Percentiles rank a stretch among this genome's conserved stretches.
Evolutionary conservation across 2,329 filamentous ascomycete genomes (phyloP).

Genomic region (Zymoseptoria pseudotritici): DNA sequence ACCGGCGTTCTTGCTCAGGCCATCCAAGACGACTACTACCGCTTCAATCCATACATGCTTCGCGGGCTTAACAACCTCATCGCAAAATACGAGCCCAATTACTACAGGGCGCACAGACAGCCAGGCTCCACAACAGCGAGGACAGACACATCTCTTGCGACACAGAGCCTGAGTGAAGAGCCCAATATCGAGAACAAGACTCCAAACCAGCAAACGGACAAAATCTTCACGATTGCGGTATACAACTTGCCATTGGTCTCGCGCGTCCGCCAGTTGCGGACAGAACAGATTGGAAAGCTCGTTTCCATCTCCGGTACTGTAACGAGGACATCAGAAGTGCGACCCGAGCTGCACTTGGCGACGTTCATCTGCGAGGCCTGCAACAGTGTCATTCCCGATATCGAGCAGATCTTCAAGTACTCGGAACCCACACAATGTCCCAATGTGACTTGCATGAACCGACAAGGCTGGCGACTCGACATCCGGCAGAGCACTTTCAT

Average conservation of each 20-base stretch:
- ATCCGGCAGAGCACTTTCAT: constrained; percentile 96
- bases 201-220: constrained; percentile 90
- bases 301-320: constrained; percentile 95
- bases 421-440: constrained; percentile 95
- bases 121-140: constrained; percentile 66
- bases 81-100: constrained; percentile 85
- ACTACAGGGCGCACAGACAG: constrained; percentile 88
- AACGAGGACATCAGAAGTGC: constrained; percentile 91
- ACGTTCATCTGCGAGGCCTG: constrained; percentile 91
- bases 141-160: constrained; percentile 50
- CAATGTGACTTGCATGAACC: constrained; percentile 78
- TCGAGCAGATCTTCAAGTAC: constrained; percentile 96
- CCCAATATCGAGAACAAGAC: constrained; percentile 60
- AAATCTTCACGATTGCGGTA: constrained; percentile 86
- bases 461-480: constrained; percentile 90
- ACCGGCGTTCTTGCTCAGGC: constrained; percentile 78
- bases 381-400: constrained; percentile 74
- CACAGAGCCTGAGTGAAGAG: constrained; percentile 53
- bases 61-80: constrained; percentile 87
- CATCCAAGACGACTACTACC: constrained; percentile 86
- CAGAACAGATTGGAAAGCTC: constrained; percentile 82
- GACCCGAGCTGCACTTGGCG: constrained; percentile 83
- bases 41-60: constrained; percentile 86
- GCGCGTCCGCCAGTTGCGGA: constrained; percentile 75
- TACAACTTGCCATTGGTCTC: constrained; percentile 88